A percentile compares a stretch with the other conserved stretches of the same genome.
Evolutionary conservation across 2,329 filamentous ascomycete genomes (phyloP).

Genomic region (Bertia moriformis): DNA sequence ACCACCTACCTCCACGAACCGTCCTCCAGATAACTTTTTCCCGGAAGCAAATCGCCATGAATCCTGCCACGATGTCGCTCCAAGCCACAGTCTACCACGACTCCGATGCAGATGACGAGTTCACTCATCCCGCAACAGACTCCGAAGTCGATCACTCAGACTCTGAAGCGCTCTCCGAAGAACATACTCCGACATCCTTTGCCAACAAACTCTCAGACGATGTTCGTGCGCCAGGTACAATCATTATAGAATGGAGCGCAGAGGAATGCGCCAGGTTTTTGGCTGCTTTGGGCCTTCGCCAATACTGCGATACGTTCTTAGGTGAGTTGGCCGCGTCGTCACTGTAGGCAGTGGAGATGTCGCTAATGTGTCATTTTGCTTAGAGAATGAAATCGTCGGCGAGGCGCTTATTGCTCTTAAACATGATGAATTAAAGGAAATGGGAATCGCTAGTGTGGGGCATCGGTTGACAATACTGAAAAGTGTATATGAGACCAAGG

Average conservation of each 20-base stretch:
- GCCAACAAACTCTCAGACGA: conserved; percentile 32
- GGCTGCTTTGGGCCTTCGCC: conserved; percentile 34
- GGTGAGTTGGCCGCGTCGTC: conserved; percentile 30
- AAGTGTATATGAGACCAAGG: conserved; percentile 53
- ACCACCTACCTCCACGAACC: not conserved
- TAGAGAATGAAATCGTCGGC: conserved; percentile 51
- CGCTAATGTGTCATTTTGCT: too few relatives aligned
- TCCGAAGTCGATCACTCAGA: conserved; percentile 40
- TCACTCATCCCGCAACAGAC: conserved; percentile 38
- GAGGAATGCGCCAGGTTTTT: conserved; percentile 50
- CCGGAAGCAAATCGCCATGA: too few relatives aligned
- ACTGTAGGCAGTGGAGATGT: conserved; percentile 3
- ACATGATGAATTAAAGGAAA: conserved; percentile 53
- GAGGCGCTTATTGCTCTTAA: conserved; percentile 48
- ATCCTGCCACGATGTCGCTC: too few relatives aligned
- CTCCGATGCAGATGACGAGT: conserved; percentile 52
- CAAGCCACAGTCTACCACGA: conserved; percentile 36
- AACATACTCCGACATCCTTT: conserved; percentile 49
- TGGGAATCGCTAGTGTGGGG: conserved; percentile 53
- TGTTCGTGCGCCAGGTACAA: conserved; percentile 29
- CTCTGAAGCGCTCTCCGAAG: conserved; percentile 39
- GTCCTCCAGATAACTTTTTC: too few relatives aligned
- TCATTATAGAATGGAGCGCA: conserved; percentile 33
- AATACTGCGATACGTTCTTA: conserved; percentile 41
- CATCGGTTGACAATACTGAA: conserved; percentile 55